These are phyloP conservation scores for Lasiodiplodia sp. DNA, from an alignment of 2,329 filamentous ascomycete species.

Conservation along the genomic window DNA sequence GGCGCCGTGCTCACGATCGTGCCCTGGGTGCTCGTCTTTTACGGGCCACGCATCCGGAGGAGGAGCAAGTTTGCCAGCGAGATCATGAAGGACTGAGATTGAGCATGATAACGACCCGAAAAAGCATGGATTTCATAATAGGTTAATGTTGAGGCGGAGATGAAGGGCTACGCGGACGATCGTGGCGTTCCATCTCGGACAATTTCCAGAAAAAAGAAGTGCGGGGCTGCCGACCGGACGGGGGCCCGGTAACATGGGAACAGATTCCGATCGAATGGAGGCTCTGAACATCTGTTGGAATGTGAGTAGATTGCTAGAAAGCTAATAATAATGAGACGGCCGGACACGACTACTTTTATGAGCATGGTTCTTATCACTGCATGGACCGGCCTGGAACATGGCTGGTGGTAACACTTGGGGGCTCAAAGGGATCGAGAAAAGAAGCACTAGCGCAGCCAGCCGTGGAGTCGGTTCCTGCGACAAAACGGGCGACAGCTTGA, in stretches of 20 bases:
- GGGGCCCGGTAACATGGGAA: not conserved
- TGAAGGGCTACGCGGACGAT: not conserved
- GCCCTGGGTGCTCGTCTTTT: slow-evolving; percentile 86
- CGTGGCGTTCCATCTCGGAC: not conserved
- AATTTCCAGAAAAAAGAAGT: not conserved
- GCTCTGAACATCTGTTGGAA: not conserved
- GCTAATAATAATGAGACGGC: not conserved
- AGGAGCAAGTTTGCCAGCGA: slow-evolving; percentile 76
- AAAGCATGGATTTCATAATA: not conserved
- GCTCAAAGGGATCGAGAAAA: not conserved
- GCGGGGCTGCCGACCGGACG: slow-evolving; percentile 1
- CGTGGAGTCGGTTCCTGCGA: slow-evolving; percentile 12
- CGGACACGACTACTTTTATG: not conserved
- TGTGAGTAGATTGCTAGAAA: not conserved
- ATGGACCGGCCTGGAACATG: not conserved
- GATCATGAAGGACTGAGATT: slow-evolving; percentile 37
- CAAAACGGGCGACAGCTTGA: slow-evolving; percentile 10
- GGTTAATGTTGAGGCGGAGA: not conserved
- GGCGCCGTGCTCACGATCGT: slow-evolving; percentile 72
- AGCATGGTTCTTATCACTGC: not conserved
- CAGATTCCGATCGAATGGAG: not conserved
- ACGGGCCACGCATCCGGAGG: slow-evolving; percentile 75
- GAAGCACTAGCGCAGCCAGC: not conserved
- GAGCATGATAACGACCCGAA: not conserved
- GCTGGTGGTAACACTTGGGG: not conserved